Percentiles rank a stretch among this genome's conserved stretches.
Conservation (phyloP, 208 protist species). For the Leishmania amazonensis region DNA sequence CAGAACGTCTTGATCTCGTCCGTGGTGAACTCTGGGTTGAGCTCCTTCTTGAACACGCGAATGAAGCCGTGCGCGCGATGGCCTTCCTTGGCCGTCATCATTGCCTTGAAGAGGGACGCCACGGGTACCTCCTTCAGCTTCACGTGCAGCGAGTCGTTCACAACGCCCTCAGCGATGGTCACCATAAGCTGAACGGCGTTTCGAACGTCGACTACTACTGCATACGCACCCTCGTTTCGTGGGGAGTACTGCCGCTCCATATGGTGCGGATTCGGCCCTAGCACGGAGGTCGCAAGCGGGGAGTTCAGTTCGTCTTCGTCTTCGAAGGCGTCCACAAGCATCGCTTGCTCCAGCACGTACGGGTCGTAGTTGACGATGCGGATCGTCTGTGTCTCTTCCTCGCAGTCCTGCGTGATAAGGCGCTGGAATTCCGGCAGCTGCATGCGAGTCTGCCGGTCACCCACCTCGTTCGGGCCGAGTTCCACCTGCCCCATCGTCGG, state of each 20-base stretch:
- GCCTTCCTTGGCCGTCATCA: constrained; percentile 69
- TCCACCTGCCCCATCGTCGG: constrained; percentile 87
- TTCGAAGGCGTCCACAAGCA: constrained; percentile 79
- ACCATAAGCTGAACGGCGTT: constrained; percentile 88
- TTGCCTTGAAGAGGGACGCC: constrained; percentile 83
- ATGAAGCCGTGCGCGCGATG: constrained; percentile 82
- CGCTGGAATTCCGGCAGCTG: constrained; percentile 83
- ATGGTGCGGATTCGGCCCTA: constrained; percentile 39
- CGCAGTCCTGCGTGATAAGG: constrained; percentile 77
- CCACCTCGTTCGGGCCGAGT: constrained; percentile 84
- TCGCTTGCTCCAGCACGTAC: constrained; percentile 88
- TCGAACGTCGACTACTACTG: constrained; percentile 82
- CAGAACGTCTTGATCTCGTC: constrained; percentile 81
- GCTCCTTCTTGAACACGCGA: constrained; percentile 70
- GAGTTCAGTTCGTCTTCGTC: constrained; percentile 67
- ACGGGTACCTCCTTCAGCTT: constrained; percentile 75
- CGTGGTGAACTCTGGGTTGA: constrained; percentile 44
- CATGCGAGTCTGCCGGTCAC: constrained; percentile 83
- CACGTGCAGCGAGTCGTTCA: constrained; percentile 67
- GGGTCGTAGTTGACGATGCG: constrained; percentile 91
- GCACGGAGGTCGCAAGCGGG: constrained; percentile 63
- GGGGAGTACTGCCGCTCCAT: constrained; percentile 40
- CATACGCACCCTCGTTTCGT: constrained; percentile 79
- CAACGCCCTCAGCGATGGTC: constrained; percentile 81
- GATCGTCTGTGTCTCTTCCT: constrained; percentile 77